Evolutionary conservation across 257 asterid species (phyloP).

Genomic region (Jasminum sambac): DNA sequence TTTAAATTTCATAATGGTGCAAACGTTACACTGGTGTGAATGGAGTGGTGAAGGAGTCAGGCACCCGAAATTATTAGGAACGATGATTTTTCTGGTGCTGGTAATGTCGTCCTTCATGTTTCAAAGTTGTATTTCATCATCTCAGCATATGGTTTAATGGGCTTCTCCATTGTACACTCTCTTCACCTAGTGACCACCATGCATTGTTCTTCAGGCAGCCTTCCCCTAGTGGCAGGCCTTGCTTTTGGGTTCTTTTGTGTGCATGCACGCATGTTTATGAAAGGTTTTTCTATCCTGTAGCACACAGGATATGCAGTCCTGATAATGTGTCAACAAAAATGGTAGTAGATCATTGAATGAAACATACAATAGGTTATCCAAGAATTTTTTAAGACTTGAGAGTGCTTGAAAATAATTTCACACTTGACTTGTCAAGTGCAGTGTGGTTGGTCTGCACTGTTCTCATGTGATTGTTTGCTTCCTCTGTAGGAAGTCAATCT

Average conservation of each 20-base stretch:
- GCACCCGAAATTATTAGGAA: neutral
- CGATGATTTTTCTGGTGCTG: neutral
- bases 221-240: slow-evolving; percentile 10
- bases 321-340: slow-evolving; percentile 21
- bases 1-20: slow-evolving; percentile 6
- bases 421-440: neutral
- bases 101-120: slow-evolving; percentile 12
- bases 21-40: neutral
- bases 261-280: slow-evolving; percentile 6
- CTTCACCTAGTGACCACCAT: neutral
- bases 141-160: slow-evolving; percentile 18
- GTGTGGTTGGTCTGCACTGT: neutral
- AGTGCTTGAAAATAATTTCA: slow-evolving; percentile 18
- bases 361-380: slow-evolving; percentile 5
- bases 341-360: slow-evolving; percentile 6
- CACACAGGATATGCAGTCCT: slow-evolving; percentile 18
- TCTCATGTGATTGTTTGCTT: slow-evolving; percentile 17
- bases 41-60: neutral
- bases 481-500: slow-evolving; percentile 64
- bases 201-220: neutral
- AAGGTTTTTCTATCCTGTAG: slow-evolving; percentile 1
- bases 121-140: slow-evolving; percentile 16
- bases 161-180: slow-evolving; percentile 9
- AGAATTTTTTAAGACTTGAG: slow-evolving; percentile 9
- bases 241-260: slow-evolving; percentile 4